phyloP scores from a whole-genome alignment of 208 protist genomes.

The Trypanosoma scelopori region DNA sequence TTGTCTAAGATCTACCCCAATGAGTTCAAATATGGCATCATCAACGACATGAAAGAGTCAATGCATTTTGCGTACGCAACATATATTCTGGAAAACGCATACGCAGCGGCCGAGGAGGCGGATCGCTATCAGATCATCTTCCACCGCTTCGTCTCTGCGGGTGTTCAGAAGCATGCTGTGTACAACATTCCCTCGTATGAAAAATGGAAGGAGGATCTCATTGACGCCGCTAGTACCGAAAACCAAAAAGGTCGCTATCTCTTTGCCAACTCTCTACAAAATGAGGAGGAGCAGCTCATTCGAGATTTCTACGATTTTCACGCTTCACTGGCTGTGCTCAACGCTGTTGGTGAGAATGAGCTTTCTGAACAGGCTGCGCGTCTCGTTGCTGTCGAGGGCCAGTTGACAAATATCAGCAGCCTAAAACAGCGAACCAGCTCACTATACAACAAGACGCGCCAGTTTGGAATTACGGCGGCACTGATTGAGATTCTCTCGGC shows the following conservation, averaged over 20 bases:
- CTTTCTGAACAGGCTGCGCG: constrained; percentile 90
- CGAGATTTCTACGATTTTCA: constrained; percentile 92
- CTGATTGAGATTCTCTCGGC: constrained; percentile 91
- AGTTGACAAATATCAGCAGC: constrained; percentile 86
- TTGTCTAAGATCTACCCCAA: constrained; percentile 81
- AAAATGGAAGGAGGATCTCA: constrained; percentile 76
- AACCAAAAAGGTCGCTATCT: constrained; percentile 87
- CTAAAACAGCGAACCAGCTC: constrained; percentile 86
- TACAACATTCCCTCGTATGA: constrained; percentile 87
- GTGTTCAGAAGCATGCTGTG: constrained; percentile 71
- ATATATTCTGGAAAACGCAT: constrained; percentile 80
- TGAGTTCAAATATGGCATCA: constrained; percentile 74
- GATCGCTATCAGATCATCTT: constrained; percentile 82
- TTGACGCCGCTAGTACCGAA: constrained; percentile 73
- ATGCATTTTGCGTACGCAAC: constrained; percentile 89
- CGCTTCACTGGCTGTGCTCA: constrained; percentile 75
- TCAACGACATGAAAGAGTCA: constrained; percentile 89
- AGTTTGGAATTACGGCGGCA: constrained; percentile 87
- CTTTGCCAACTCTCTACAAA: constrained; percentile 82
- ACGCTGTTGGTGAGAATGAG: constrained; percentile 89
- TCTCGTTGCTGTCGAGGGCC: constrained; percentile 85
- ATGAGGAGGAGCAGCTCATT: constrained; percentile 85
- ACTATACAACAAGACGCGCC: constrained; percentile 91
- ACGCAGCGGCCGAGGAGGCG: constrained; percentile 46
- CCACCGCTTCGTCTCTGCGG: constrained; percentile 84